Conservation (phyloP, 768 basidiomycete genomes). For the Agrocybe praecox region DNA sequence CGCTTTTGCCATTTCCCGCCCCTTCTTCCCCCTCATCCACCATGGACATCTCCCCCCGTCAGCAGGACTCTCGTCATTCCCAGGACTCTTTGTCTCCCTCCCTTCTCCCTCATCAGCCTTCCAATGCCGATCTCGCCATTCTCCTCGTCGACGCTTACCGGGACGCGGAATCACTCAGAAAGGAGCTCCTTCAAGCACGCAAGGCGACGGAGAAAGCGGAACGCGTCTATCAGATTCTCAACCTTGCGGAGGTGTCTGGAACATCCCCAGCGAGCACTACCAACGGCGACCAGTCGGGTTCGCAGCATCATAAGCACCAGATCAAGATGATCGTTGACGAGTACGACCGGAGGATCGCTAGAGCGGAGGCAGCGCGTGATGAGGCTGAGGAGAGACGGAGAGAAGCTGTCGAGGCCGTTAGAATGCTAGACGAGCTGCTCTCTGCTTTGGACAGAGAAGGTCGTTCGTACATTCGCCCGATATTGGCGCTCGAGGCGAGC, state of each 20-base stretch:
- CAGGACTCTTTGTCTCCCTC: constrained; percentile 5
- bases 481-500: not conserved
- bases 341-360: constrained; percentile 50
- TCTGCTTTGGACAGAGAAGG: constrained; percentile 35
- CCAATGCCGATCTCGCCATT: constrained; percentile 56
- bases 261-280: constrained; percentile 20
- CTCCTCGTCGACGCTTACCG: constrained; percentile 56
- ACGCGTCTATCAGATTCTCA: constrained; percentile 31
- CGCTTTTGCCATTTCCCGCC: constrained; percentile 5
- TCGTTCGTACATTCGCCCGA: not conserved
- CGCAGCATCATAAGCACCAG: constrained; percentile 26
- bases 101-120: constrained; percentile 8
- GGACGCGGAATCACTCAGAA: constrained; percentile 52
- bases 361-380: constrained; percentile 55
- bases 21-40: not conserved
- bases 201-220: constrained; percentile 61
- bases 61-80: not conserved
- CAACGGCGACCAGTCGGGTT: constrained; percentile 16
- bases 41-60: constrained; percentile 7
- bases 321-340: constrained; percentile 34
- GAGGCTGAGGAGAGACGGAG: constrained; percentile 53
- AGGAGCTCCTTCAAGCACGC: constrained; percentile 41
- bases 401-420: constrained; percentile 50
- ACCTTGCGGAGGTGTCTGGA: constrained; percentile 17
- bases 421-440: constrained; percentile 51